These are phyloP conservation scores for Saccharomyces eubayanus DNA, from an alignment of 805 yeast species.

Conservation along the genomic window DNA sequence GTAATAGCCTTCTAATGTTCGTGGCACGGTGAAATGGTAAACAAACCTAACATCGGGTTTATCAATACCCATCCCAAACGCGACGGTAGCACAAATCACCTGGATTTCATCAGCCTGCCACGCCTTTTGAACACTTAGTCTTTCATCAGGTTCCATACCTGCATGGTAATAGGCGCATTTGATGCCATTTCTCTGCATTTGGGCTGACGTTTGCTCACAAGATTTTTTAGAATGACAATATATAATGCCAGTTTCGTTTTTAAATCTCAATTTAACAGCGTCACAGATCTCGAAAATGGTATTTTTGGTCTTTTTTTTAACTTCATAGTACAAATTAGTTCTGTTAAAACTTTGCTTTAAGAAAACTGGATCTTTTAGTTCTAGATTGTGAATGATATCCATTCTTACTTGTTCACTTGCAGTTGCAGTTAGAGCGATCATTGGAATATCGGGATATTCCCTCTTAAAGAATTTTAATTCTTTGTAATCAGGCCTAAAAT, in stretches of 20 bases:
- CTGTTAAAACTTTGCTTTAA: slow-evolving; percentile 91
- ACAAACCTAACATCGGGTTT: slow-evolving; percentile 94
- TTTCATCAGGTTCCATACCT: slow-evolving; percentile 75
- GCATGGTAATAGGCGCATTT: slow-evolving; percentile 81
- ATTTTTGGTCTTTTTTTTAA: slow-evolving; percentile 54
- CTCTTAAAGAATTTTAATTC: slow-evolving; percentile 65
- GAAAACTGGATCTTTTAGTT: slow-evolving; percentile 52
- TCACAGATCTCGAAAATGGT: slow-evolving; percentile 50
- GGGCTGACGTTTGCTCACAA: slow-evolving; percentile 75
- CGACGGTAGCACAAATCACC: slow-evolving; percentile 94
- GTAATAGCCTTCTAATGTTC: slow-evolving; percentile 91
- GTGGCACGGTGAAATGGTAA: slow-evolving; percentile 78
- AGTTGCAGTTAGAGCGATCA: slow-evolving; percentile 96
- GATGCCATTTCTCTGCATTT: slow-evolving; percentile 52
- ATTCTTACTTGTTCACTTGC: slow-evolving; percentile 86
- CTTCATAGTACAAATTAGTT: slow-evolving; percentile 73
- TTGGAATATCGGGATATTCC: slow-evolving; percentile 72
- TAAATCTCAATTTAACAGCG: slow-evolving; percentile 44
- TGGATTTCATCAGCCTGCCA: slow-evolving; percentile 76
- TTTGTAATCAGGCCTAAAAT: slow-evolving; percentile 92
- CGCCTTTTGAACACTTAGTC: slow-evolving; percentile 56
- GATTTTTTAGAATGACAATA: slow-evolving; percentile 87
- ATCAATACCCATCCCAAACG: slow-evolving; percentile 99
- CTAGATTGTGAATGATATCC: slow-evolving; percentile 78
- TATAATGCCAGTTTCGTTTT: slow-evolving; percentile 71